Conservation (phyloP, 1,284 basidiomycete genomes). For the Tremellales sp. region DNA sequence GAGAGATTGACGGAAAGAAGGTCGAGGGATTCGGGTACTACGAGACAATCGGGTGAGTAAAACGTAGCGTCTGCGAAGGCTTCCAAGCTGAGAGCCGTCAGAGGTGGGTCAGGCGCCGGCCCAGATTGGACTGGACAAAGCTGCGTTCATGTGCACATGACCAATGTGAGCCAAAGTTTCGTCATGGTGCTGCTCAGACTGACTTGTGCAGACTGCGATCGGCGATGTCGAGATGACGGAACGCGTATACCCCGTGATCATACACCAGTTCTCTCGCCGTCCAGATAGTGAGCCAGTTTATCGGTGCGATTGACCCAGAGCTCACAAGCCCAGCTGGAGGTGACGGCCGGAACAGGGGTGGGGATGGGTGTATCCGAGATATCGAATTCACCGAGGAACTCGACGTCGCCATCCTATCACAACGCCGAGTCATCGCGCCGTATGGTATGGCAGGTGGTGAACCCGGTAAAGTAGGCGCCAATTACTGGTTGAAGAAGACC, state of each 20-base stretch:
- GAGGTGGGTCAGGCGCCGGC: conserved; percentile 88
- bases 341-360: conserved; percentile 71
- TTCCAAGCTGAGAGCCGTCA: too few species aligned
- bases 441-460: conserved; percentile 87
- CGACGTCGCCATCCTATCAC: conserved; percentile 70
- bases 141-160: conserved; percentile 9
- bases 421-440: conserved; percentile 81
- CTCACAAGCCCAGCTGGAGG: conserved; percentile 58
- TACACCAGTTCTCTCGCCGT: conserved; percentile 77
- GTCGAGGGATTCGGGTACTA: conserved; percentile 88
- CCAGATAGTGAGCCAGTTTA: conserved; percentile 51
- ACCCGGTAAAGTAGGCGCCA: conserved; percentile 69
- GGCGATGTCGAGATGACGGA: conserved; percentile 43
- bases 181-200: not conserved
- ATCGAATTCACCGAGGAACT: conserved; percentile 78
- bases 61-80: too few species aligned
- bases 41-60: conserved; percentile 71
- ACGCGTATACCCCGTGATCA: conserved; percentile 68
- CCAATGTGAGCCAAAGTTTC: not conserved
- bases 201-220: conserved; percentile 25
- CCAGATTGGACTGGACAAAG: conserved; percentile 75
- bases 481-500: conserved; percentile 59
- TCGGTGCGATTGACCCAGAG: conserved; percentile 77
- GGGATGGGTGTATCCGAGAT: conserved; percentile 83
- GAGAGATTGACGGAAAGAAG: conserved; percentile 63